These are phyloP conservation scores for Amanita thiersii DNA, from an alignment of 768 basidiomycete species.

Conservation along the genomic window DNA sequence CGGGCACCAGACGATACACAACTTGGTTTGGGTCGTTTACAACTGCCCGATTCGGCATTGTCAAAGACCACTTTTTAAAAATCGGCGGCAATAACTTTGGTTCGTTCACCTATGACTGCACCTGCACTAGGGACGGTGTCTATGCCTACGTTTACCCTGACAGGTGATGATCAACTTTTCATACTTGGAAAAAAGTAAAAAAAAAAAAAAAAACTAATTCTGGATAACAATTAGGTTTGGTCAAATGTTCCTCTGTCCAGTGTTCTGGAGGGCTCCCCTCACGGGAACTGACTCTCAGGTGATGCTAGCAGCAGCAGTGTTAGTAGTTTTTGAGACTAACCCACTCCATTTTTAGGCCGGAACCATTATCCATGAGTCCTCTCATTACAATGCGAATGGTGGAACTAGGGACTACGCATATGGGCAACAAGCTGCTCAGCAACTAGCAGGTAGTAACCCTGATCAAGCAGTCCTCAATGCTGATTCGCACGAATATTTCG, in stretches of 20 bases:
- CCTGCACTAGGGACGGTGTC: slow-evolving; percentile 7
- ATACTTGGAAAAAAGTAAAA: not conserved
- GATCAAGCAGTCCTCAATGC: slow-evolving; percentile 30
- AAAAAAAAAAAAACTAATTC: too few species aligned
- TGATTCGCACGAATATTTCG: too few species aligned
- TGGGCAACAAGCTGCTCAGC: slow-evolving; percentile 31
- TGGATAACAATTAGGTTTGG: not conserved
- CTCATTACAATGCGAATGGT: not conserved
- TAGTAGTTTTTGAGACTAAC: too few species aligned
- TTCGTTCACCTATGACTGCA: slow-evolving; percentile 24
- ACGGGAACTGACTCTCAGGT: not conserved
- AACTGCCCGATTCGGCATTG: slow-evolving; percentile 29
- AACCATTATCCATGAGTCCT: not conserved
- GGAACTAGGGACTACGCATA: slow-evolving; percentile 22
- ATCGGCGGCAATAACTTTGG: slow-evolving; percentile 22
- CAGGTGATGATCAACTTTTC: not conserved
- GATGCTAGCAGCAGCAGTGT: too few species aligned
- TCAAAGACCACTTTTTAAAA: slow-evolving; percentile 27
- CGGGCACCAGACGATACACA: slow-evolving; percentile 23
- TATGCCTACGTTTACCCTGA: not conserved
- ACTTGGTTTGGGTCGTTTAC: slow-evolving; percentile 48
- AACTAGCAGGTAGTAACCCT: slow-evolving; percentile 30
- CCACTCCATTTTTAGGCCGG: too few species aligned
- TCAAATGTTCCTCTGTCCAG: not conserved
- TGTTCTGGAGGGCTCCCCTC: not conserved